Base-by-base conservation (phyloP, 2,329 filamentous ascomycete species). In the Penicillium crustosum region DNA sequence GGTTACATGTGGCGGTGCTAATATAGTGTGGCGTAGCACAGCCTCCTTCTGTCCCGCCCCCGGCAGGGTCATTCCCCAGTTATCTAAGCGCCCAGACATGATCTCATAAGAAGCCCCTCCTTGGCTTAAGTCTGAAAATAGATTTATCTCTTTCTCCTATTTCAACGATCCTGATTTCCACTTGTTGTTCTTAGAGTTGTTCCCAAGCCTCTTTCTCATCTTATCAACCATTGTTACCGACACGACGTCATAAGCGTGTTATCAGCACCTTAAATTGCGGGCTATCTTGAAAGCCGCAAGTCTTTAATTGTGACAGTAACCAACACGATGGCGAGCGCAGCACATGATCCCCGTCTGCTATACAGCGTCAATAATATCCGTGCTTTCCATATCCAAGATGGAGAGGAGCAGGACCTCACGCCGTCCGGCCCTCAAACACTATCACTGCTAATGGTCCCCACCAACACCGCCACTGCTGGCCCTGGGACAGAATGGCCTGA, bases 361-460 rank as follows among this genome's bases (percentile, higher is more conserved):
- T 78, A 75, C 64, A 77, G 72, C 62, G 68, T 97, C 73, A 86
- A 88, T 65, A 91, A 91, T 79, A 93, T 99, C 70, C 88, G 88
- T 64, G 94, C 93, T 63, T 96, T 91, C 78, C 91, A 97, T 73
- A 86, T 97, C 60, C 86, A 91, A 74, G 86, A 96, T 83, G 93
- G 94, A 75, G 84, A 88, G 66, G 93, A 97, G 77, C 81, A 88
- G 55, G 83, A 86, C 15, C 86, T 99, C 68, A 97, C 91, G 15
- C 87, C 89, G 0, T 89, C 89, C 2, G 92, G 93, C 2, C 89
- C 92, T 19, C 92, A 97, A 78, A 97, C 93, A 0, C 82, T 99
- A 53, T 96, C 93, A 23, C 82, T 97, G 56, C 79, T 97, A 68
- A 97, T 97, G 93, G 93, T 97, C 19, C 93, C 93, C 7, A 97